Conservation (phyloP, 331 rosid species). For the Quercus tomentella region DNA sequence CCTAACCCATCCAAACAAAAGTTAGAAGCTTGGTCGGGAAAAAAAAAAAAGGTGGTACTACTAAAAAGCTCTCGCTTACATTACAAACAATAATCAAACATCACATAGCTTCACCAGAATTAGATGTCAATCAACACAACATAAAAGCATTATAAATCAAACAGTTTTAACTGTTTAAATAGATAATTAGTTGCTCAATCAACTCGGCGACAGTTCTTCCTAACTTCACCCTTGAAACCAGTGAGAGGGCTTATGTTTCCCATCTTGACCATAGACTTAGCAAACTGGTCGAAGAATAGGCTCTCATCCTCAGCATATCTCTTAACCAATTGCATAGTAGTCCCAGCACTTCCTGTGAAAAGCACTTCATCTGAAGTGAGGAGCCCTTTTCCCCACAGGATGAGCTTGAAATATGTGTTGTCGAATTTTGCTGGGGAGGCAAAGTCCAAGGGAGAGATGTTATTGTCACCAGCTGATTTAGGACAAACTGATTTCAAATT, state of each 20-base stretch:
- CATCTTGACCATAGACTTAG: conserved; percentile 74
- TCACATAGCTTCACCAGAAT: background rate
- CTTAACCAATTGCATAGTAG: conserved; percentile 44
- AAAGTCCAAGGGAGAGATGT: conserved; percentile 65
- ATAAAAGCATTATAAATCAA: background rate
- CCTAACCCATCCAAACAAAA: too few species aligned
- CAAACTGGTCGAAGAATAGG: conserved; percentile 73
- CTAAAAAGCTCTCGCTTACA: background rate
- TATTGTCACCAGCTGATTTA: conserved; percentile 63
- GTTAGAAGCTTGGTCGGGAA: too few species aligned
- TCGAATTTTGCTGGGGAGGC: conserved; percentile 76
- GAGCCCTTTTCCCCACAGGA: conserved; percentile 67
- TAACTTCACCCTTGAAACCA: conserved; percentile 65
- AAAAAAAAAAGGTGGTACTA: too few species aligned
- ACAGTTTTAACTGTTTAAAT: background rate
- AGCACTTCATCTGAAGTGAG: conserved; percentile 80
- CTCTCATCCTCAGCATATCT: conserved; percentile 52
- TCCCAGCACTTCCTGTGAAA: conserved; percentile 39
- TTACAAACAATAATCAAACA: background rate
- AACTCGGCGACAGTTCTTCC: conserved; percentile 63
- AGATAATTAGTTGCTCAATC: conserved; percentile 19
- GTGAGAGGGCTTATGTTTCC: conserved; percentile 68
- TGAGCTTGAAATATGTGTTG: conserved; percentile 64
- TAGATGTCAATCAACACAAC: background rate
- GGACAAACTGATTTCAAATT: conserved; percentile 75